Percentiles rank a stretch among this genome's conserved stretches.
phyloP scores from a whole-genome alignment of 2,329 filamentous ascomycete species.

The Diaporthe sp. region DNA sequence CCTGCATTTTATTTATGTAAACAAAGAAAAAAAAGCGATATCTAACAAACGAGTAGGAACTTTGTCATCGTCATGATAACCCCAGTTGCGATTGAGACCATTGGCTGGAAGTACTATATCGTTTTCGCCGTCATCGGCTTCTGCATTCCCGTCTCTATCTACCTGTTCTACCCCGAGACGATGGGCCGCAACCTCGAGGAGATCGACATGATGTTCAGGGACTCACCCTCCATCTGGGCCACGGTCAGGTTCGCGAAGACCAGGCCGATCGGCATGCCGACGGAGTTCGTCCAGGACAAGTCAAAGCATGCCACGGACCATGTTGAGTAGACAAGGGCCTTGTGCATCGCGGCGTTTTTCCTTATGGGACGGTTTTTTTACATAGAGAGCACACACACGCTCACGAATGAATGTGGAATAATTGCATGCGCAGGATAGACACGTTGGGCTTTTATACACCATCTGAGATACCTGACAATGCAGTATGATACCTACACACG shows the following conservation, averaged over 20 bases:
- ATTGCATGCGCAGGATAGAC: conserved; percentile 11
- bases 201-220: conserved; percentile 58
- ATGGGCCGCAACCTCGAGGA: conserved; percentile 63
- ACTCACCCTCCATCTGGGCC: conserved; percentile 51
- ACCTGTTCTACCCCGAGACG: conserved; percentile 62
- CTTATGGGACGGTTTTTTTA: background rate
- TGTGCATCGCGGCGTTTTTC: background rate
- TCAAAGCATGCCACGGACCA: conserved; percentile 28
- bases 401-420: conserved; percentile 12
- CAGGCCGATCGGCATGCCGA: conserved; percentile 43
- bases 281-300: conserved; percentile 38
- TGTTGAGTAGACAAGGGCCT: conserved; percentile 15
- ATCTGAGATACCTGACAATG: conserved; percentile 13
- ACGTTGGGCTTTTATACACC: conserved; percentile 1
- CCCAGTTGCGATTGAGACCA: conserved; percentile 60
- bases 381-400: background rate
- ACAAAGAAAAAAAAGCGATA: background rate
- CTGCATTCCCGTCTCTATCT: conserved; percentile 58
- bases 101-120: conserved; percentile 66
- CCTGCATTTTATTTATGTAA: background rate
- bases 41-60: conserved; percentile 47
- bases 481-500: conserved; percentile 21
- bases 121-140: conserved; percentile 61
- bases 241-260: conserved; percentile 54
- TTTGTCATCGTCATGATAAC: conserved; percentile 60